Evolutionary conservation across 352 stramenopile genomes (phyloP), one percentile per base, ranked within the genome.

Genomic region (Phytophthora idaei): DNA sequence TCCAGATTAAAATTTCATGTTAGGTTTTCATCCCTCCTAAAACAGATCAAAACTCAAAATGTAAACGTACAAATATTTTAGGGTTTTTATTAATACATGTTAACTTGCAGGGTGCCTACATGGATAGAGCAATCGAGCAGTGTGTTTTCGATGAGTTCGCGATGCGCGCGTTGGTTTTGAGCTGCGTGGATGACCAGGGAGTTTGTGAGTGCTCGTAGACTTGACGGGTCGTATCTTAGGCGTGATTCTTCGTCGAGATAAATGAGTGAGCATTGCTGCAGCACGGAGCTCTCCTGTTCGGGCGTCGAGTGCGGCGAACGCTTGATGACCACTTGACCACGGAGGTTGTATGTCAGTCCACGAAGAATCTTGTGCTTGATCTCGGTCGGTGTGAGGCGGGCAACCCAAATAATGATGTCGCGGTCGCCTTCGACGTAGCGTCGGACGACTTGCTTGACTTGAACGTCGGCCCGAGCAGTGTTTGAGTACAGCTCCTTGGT

Each of bases 401-500:
- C 21, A 2, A 73, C 60, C 78, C 79, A 87, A 27, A 83, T 77
- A 21, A 87, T 73, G n/a, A 90, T 65, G 7, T 84, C 73, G 29
- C 78, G 79, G 39, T 83, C 73, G 12, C 57, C 32, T 34, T 89
- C 77, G 12, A 80, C 66, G 69, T 83, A 84, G 11, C 81, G 76
- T 7, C 78, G 77, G 21, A 88, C 46, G 21, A 87, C 59, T 47
- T 90, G 79, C 32, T 85, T 69, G 27, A 82, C 69, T 12, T 74
- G 61, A 55, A 90, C 83, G 29, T 85, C 66, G 12, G 81, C 79
- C 5, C 67, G 70, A 8, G 67, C 79, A 34, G 76, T 69, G 48
- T 83, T 84, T 15, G 66, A 69, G 21, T 73, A 47, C 12, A 85
- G 62, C 67, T 89, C 80, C 32, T 87, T 78, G n/a, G 70, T 75